phyloP scores from a whole-genome alignment of 306 rosid species.

The Acmispon strigosus region DNA sequence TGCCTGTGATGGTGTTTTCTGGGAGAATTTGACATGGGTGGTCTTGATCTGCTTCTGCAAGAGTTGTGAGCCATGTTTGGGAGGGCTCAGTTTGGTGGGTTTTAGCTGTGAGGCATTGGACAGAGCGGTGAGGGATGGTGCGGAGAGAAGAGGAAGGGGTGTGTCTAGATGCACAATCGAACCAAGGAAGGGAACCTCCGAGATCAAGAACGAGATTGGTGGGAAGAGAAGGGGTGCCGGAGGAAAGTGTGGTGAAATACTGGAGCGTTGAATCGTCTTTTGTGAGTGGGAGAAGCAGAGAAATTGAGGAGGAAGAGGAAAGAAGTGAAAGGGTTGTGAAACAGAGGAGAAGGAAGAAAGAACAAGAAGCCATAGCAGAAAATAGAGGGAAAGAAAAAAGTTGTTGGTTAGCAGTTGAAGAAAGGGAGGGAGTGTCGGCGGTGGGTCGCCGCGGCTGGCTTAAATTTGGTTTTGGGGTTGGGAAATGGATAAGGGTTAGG shows the following conservation, averaged over 20 bases:
- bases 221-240: slow-evolving; percentile 37
- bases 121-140: slow-evolving; percentile 38
- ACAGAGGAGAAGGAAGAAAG: neutral
- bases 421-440: neutral
- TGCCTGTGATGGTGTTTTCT: slow-evolving; percentile 30
- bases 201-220: slow-evolving; percentile 54
- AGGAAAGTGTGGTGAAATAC: slow-evolving; percentile 41
- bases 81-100: neutral
- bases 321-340: neutral
- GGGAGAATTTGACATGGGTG: slow-evolving; percentile 30
- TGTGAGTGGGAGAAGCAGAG: slow-evolving; percentile 15
- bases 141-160: slow-evolving; percentile 29
- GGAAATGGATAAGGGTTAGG: neutral
- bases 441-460: slow-evolving; percentile 30
- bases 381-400: neutral
- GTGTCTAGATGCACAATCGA: slow-evolving; percentile 24
- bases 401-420: slow-evolving; percentile 15
- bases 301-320: neutral
- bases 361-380: slow-evolving; percentile 5
- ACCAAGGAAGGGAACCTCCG: slow-evolving; percentile 45
- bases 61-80: slow-evolving; percentile 10
- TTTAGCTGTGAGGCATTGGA: slow-evolving; percentile 50
- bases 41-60: neutral
- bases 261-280: slow-evolving; percentile 50
- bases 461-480: neutral